Percentiles rank a stretch among this genome's conserved stretches.
These are phyloP conservation scores for Amanita inopinata DNA, from an alignment of 768 basidiomycete genomes.

Conservation along the genomic window DNA sequence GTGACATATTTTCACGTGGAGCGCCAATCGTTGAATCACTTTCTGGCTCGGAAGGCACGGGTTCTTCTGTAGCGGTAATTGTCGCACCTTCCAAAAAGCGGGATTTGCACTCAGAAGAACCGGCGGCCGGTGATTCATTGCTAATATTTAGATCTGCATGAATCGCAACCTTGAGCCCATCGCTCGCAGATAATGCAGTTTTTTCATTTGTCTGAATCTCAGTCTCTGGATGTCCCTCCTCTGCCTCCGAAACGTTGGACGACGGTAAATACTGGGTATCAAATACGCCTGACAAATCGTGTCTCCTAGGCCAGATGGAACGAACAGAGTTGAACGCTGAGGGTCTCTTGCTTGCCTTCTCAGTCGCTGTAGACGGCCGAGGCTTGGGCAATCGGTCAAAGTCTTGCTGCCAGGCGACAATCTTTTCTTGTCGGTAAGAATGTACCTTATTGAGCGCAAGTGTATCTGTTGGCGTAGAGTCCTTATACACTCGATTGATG, in stretches of 20 bases:
- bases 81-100: neutral
- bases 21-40: conserved; percentile 84
- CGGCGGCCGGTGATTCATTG: neutral
- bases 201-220: conserved; percentile 40
- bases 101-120: neutral
- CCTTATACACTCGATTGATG: conserved; percentile 73
- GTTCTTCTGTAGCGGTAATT: conserved; percentile 3
- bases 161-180: neutral
- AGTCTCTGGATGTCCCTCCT: conserved; percentile 43
- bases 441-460: conserved; percentile 81
- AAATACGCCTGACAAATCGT: conserved; percentile 43
- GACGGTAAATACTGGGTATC: conserved; percentile 50
- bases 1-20: conserved; percentile 21
- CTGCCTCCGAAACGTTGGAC: conserved; percentile 64
- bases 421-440: conserved; percentile 81
- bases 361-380: conserved; percentile 38
- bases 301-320: conserved; percentile 60
- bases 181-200: neutral
- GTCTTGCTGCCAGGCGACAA: conserved; percentile 94
- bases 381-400: conserved; percentile 79
- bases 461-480: conserved; percentile 75
- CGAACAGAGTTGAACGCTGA: conserved; percentile 65
- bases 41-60: conserved; percentile 50
- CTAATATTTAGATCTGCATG: neutral
- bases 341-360: conserved; percentile 40